Evolutionary conservation across 2,329 filamentous ascomycete species (phyloP), one percentile per base, ranked within the genome.

Genomic region (Cladosporium sphaerospermum): DNA sequence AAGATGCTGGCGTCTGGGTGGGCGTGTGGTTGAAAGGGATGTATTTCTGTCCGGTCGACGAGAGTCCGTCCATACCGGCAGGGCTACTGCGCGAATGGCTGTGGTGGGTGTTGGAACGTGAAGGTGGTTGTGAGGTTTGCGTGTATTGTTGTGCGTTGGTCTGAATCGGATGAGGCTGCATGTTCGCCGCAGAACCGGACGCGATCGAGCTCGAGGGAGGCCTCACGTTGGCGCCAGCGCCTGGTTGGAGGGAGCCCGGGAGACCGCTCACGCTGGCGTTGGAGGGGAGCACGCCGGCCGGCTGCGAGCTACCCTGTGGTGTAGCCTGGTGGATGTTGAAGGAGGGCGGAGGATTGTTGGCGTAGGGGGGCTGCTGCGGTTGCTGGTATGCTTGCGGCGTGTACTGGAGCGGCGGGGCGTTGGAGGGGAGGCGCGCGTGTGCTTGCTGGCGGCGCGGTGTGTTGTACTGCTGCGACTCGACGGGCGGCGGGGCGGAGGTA

Each of bases 51-150:
- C 83, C 75, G n/a, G 51, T 51, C 28, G 43, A 42, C 8, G 46
- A 46, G 34, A 60, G 49, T 39, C 54, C 54, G 45, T 66, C 64
- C 55, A 62, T 48, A 39, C 77, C 79, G 42, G 85, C 83, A 47
- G 90, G 89, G 70, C 89, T 96, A 54, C 89, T 93, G 63, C 88
- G 82, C 45, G 91, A 91, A 71, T 95, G 92, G 66, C 78, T 81
- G 68, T 92, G 88, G 64, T 87, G 75, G 41, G 79, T 80, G 52
- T 83, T 79, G 18, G 85, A 81, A 66, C 86, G 84, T 45, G 83
- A 81, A 41, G 85, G 82, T 23, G 82, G 59, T 52, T 60, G 60
- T 11, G 52, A 45, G 31, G 52, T 18, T 18, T 50, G 45, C 7
- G 79, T 75, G 65, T 83, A 84, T 56, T 83, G 81, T 63, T 81